These are phyloP conservation scores for Diaporthe australafricana DNA, from an alignment of 2,329 filamentous ascomycete genomes.

Conservation along the genomic window DNA sequence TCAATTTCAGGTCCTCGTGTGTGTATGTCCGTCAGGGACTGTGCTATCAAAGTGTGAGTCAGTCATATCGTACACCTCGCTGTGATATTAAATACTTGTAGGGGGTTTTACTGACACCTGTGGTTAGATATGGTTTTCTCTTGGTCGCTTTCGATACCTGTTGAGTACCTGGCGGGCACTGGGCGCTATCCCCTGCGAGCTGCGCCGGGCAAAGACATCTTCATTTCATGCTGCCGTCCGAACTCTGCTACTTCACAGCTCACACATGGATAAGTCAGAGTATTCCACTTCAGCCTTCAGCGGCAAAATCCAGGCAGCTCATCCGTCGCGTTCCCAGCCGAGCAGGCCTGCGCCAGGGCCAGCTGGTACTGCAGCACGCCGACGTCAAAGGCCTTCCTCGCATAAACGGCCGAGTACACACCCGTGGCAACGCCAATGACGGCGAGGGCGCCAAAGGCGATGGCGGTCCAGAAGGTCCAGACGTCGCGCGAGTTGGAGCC, in stretches of 20 bases:
- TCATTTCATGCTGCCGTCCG: too few species aligned
- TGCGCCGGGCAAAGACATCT: too few species aligned
- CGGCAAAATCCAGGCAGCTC: background rate
- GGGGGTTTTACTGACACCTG: too few species aligned
- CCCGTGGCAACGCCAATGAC: background rate
- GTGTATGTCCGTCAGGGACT: background rate
- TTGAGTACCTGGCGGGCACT: too few species aligned
- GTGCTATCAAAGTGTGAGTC: background rate
- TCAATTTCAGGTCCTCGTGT: background rate
- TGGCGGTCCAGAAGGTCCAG: constrained; percentile 21
- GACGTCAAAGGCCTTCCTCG: constrained; percentile 12
- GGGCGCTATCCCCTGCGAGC: too few species aligned
- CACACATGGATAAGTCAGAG: too few species aligned
- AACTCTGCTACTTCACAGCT: too few species aligned
- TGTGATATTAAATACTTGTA: too few species aligned
- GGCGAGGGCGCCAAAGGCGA: background rate
- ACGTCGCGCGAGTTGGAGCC: constrained; percentile 1
- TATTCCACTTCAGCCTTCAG: too few species aligned
- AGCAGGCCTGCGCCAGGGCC: constrained; percentile 18
- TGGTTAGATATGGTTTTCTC: too few species aligned
- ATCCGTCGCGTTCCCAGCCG: background rate
- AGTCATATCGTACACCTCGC: too few species aligned
- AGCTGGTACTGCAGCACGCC: constrained; percentile 16
- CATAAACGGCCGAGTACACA: constrained; percentile 8
- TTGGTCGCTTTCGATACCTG: too few species aligned